phyloP scores from a whole-genome alignment of 208 protist species.

The Trypanosoma lewisi region DNA sequence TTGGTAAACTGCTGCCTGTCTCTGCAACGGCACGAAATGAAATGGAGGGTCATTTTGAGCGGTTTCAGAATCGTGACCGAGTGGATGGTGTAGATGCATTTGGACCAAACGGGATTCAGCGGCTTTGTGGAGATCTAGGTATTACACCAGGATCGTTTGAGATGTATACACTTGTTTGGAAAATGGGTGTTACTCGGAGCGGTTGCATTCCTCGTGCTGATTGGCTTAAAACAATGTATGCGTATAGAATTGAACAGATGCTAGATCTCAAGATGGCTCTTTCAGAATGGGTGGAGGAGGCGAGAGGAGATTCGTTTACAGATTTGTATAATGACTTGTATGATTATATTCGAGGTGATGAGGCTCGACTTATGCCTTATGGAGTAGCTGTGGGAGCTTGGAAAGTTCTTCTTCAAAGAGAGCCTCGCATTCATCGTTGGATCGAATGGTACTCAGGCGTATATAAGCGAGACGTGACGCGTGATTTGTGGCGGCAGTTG shows the following conservation, averaged over 20 bases:
- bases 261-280: constrained; percentile 43
- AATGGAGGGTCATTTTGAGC: constrained; percentile 66
- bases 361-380: constrained; percentile 53
- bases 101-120: constrained; percentile 50
- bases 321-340: constrained; percentile 86
- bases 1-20: background rate
- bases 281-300: constrained; percentile 53
- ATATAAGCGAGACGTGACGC: constrained; percentile 47
- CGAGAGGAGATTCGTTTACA: constrained; percentile 32
- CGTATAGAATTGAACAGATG: constrained; percentile 44
- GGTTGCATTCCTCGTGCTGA: constrained; percentile 55
- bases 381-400: constrained; percentile 52
- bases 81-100: constrained; percentile 49
- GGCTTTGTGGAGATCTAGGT: constrained; percentile 52
- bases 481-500: constrained; percentile 83
- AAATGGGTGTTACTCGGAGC: constrained; percentile 50
- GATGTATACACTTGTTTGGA: constrained; percentile 74
- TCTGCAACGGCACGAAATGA: constrained; percentile 30
- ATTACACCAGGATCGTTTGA: constrained; percentile 49
- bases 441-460: constrained; percentile 44
- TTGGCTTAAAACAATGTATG: constrained; percentile 72
- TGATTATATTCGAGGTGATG: constrained; percentile 84
- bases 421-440: constrained; percentile 38
- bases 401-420: constrained; percentile 53
- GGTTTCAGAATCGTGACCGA: constrained; percentile 37